Evolutionary conservation across 2,329 filamentous ascomycete species (phyloP).

Genomic region (Laburnicola sp.): DNA sequence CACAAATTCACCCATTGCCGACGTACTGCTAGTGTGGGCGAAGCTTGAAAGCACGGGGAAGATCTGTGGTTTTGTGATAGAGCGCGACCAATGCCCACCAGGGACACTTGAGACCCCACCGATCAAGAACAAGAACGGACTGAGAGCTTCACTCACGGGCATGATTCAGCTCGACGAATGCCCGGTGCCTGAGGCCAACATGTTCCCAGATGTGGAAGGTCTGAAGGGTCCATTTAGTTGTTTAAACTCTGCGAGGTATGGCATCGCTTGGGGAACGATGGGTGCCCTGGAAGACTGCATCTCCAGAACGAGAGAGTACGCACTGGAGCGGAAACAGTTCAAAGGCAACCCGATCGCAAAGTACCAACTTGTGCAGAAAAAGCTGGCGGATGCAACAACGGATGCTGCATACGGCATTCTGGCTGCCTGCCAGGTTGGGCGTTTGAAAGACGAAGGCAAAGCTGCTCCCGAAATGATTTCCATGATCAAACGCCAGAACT

Average conservation of each 20-base stretch:
- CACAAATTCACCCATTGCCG: constrained; percentile 88
- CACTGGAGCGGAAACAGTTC: constrained; percentile 94
- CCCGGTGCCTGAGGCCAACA: constrained; percentile 85
- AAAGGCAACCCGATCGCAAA: constrained; percentile 92
- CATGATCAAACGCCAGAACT: constrained; percentile 97
- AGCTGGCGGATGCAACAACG: constrained; percentile 87
- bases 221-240: constrained; percentile 89
- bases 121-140: constrained; percentile 93
- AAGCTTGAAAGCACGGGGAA: constrained; percentile 89
- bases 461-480: constrained; percentile 92
- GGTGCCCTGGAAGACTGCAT: constrained; percentile 94
- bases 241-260: constrained; percentile 89
- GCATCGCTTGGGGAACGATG: constrained; percentile 91
- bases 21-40: constrained; percentile 87
- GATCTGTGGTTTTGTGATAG: constrained; percentile 89
- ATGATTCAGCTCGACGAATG: constrained; percentile 97
- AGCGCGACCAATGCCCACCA: constrained; percentile 79
- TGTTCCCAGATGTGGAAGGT: constrained; percentile 90
- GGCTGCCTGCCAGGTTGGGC: constrained; percentile 85
- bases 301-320: constrained; percentile 75
- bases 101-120: constrained; percentile 89
- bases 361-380: constrained; percentile 98
- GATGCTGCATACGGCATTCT: constrained; percentile 91
- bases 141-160: constrained; percentile 90
- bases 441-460: constrained; percentile 89